Percentiles rank a stretch among this genome's conserved stretches.
phyloP scores from a whole-genome alignment of 257 asterid genomes.

The Solanum ossicruentum region DNA sequence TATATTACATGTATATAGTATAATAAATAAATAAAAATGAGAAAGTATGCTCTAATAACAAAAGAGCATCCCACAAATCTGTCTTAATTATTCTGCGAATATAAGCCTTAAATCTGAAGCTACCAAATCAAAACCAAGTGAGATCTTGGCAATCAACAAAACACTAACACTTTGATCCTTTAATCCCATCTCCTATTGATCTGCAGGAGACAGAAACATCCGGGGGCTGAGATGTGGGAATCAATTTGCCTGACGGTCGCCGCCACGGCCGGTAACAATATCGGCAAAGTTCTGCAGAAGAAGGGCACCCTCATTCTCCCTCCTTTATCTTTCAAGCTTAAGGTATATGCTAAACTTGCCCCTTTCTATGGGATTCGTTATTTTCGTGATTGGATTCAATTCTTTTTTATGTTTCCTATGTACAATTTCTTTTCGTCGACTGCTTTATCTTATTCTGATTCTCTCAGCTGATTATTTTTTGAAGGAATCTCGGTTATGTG shows the following conservation, averaged over 20 bases:
- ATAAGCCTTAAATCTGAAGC: background rate
- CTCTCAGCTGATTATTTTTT: background rate
- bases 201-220: background rate
- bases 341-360: slow-evolving; percentile 29
- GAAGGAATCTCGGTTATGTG: background rate
- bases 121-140: background rate
- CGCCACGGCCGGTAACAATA: slow-evolving; percentile 97
- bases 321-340: slow-evolving; percentile 91
- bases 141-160: background rate
- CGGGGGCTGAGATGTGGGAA: slow-evolving; percentile 71
- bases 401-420: too few species aligned
- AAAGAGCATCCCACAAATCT: background rate
- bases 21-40: background rate
- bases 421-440: background rate
- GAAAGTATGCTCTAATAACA: background rate
- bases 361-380: too few species aligned
- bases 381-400: too few species aligned
- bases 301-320: slow-evolving; percentile 99
- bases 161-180: too few species aligned
- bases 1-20: too few species aligned
- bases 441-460: background rate
- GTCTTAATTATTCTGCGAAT: background rate
- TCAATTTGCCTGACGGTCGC: slow-evolving; percentile 75
- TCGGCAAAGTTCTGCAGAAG: slow-evolving; percentile 97
- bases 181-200: background rate